Evolutionary conservation across 2,329 filamentous ascomycete species (phyloP), one percentile per base, ranked within the genome.

Genomic region (Penicillium italicum): DNA sequence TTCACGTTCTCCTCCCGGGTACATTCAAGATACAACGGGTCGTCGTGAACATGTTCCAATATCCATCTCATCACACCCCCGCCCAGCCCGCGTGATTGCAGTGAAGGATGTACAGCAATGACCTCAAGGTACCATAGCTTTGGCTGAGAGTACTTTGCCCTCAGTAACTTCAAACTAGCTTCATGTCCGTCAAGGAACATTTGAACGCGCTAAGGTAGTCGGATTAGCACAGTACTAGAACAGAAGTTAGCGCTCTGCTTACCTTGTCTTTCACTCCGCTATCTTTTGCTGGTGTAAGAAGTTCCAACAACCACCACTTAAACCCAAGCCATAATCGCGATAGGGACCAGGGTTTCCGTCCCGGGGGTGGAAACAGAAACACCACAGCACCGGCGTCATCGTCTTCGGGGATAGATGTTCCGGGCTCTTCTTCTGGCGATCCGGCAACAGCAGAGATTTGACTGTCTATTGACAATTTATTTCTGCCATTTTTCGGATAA

Each of bases 41-140:
- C 30, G 9, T 57, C n/a, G 0, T 46, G 34, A 8, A 57, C 43
- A 26, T 61, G 53, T 7, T 63, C 56, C 20, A 64, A 37, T 9
- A 62, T 42, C 43, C 53, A 60, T 14, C 38, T 37, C 60, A 68
- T 64, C 3, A 60, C 60, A 5, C 50, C 53, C 20, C 50, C 46
- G 1, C 63, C 64, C 1, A 69, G 34, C 0, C 65, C 64, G 12
- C 64, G 61, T 18, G 61, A 62, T 41, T 68, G 66, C 1, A 68
- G 51, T 7, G 49, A 58, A 12, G 66, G 64, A 54, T 69, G 65
- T 3, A 69, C 64, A 28, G 62, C 65, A 16, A 69, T 22, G 2
- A 69, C 62, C 38, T 68, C 65, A 11, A 67, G 55, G 51, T 68
- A 67, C 65, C 66, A 69, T 16, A 66, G 30, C 14, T 56, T 44